Evolutionary conservation across 2,329 filamentous ascomycete species (phyloP), one percentile per base, ranked within the genome.

Genomic region (Fonsecaea pugnacius): DNA sequence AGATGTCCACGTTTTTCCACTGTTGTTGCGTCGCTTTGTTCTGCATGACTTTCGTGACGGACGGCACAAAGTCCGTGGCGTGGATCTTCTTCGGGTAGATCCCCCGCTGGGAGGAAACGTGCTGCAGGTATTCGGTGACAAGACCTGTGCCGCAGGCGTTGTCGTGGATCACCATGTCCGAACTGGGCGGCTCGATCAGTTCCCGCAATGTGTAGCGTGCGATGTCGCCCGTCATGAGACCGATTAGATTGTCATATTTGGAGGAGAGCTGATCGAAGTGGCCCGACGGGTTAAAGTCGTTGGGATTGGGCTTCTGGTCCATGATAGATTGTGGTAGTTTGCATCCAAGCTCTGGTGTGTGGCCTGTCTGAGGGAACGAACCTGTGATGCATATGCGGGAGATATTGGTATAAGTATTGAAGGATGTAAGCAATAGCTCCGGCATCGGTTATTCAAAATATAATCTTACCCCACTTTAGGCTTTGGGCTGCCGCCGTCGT

Each of bases 101-200:
- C 2, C 35, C 55, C 6, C 56, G 32, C 30, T 14, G 21, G 16
- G 30, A 63, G 43, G 62, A 43, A 58, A 57, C 38, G 1, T 53
- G 53, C 59, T 55, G 59, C 32, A 65, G 27, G 63, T 69, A 43
- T 36, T 64, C 58, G 2, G 60, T 64, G n/a, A 68, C 53, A 5
- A 67, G 62, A 18, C 68, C 52, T 8, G 70, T 66, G 32, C 69
- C 67, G 35, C 64, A 66, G 24, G 69, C 69, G 55, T 67, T 69
- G 63, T 70, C 69, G 46, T 70, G 64, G 57, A 71, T 66, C n/a
- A 60, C 48, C 40, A 61, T 58, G 12, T 58, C 38, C 4, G 50
- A 38, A 4, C 12, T 43, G 16, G 40, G 51, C 0, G 38, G 10
- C 1, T 52, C 27, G 27, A 62, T n/a, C 14, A 62, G 38, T 18